Evolutionary conservation across 345 rosid genomes (phyloP), one percentile per base, ranked within the genome.

Genomic region (Arabis alpina): DNA sequence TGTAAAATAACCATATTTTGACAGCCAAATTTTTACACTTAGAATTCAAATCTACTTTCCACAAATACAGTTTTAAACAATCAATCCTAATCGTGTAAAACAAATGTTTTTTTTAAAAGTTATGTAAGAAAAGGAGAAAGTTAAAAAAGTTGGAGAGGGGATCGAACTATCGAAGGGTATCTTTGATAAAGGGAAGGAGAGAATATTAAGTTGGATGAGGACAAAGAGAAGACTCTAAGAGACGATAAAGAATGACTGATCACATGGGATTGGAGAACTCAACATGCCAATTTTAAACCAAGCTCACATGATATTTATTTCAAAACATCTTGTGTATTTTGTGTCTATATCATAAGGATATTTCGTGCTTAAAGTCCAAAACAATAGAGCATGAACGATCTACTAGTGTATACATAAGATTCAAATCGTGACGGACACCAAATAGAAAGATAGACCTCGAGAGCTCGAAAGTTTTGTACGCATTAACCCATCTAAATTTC

Each of bases 181-280:
- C 23, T 57, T 47, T 45, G 65, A 68, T 55, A 36, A 34, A 40
- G 16, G n/a, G 50, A 10, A 2, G 68, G n/a, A 24, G 14, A 16
- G 48, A 50, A 64, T 50, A 49, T 10, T 50, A 49, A 51, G 52
- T 28, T 32, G 44, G 44, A 53, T 16, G 40, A 2, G 27, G 36
- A 54, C 69, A 71, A 71, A 48, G 40, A 62, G 40, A 71, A 71
- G 68, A 65, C 48, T 60, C 73, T 66, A 57, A 56, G 14, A 27
- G 32, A 59, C 30, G 59, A 70, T 50, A 64, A 47, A 45, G 57
- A 55, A 36, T 47, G 24, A 72, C 47, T 37, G 2, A 64, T 54
- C 60, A 72, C 70, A 72, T 65, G 63, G 62, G 54, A 61, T 53
- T 61, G 53, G 43, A 41, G 12, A 51, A 10, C 30, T 36, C 25